Base-by-base conservation (phyloP, 163 green algal species). In the Prototheca cutis region DNA sequence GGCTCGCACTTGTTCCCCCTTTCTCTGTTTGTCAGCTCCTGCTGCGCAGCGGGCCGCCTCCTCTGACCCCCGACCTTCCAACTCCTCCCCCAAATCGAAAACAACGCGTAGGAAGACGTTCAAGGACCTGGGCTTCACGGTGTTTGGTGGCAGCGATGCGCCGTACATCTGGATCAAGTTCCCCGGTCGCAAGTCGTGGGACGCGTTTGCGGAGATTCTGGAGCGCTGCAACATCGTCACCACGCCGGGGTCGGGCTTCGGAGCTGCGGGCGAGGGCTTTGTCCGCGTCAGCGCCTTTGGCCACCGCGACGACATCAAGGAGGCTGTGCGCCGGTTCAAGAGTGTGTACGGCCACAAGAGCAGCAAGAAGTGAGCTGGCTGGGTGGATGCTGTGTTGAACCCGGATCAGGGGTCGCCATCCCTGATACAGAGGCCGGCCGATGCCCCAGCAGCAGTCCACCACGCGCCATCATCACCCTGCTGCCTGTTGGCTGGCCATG, bases 141-240 rank as follows among this genome's bases (percentile, higher is more conserved):
- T 91, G 48, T 91, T 92, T 63, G 93, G 91, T 53, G 93, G 90
- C 28, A 71, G 76, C 19, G 86, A 99, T 67, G 90, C 93, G 19
- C 93, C 93, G 23, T 99, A 99, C 66, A 84, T 99, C 42, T 99
- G 93, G 93, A 89, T 98, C 6, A 84, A 85, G 47, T 97, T 99
- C 75, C 90, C 91, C 0, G 93, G 70, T 6, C 63, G 55, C 55
- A 63, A 65, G 25, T 93, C 79, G 4, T 97, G 90, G 92, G 93
- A 99, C 51, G 88, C 95, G 36, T 99, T 99, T 76, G 83, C 81
- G 5, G 91, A 98, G 56, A 97, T 99, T 59, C 79, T 99, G 52
- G 76, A 93, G 48, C 91, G 91, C 74, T 94, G 85, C 75, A 73
- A 98, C 78, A 96, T 99, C 59, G 93, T 99, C 40, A 96, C 87